phyloP scores from a whole-genome alignment of 805 yeast species.

The Saturnispora quitensis region DNA sequence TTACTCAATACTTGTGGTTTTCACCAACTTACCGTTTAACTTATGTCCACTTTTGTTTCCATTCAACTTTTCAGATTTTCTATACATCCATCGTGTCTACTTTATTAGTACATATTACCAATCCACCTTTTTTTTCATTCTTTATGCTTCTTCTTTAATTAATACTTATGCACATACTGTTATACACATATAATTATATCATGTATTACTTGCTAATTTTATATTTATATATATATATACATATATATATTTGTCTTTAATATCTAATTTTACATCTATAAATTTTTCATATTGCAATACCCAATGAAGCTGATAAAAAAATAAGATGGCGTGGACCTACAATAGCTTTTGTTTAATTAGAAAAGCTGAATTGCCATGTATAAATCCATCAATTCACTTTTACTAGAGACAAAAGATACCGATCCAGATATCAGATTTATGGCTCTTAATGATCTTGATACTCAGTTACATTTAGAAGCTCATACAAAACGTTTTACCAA shows the following conservation, averaged over 20 bases:
- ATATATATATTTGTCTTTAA: background rate
- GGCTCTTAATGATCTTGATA: conserved; percentile 70
- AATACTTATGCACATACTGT: background rate
- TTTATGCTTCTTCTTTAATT: background rate
- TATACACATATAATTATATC: background rate
- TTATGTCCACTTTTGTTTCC: background rate
- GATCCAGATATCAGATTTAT: conserved; percentile 80
- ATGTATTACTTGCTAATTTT: background rate
- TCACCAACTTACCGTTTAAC: background rate
- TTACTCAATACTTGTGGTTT: background rate
- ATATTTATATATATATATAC: too few species aligned
- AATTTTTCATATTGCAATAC: background rate
- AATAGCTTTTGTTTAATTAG: background rate
- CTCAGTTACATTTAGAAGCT: conserved; percentile 27
- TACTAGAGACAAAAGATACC: conserved; percentile 46
- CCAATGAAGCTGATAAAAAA: background rate
- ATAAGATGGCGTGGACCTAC: background rate
- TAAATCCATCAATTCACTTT: conserved; percentile 22
- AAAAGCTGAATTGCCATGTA: conserved; percentile 12
- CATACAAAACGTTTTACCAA: conserved; percentile 28
- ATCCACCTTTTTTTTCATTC: background rate
- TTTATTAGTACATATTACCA: background rate
- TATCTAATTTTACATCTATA: background rate
- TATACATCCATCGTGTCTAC: background rate
- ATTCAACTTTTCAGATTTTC: background rate